Evolutionary conservation across 441 rosid species (phyloP).

Genomic region (Eutrema salsugineum): DNA sequence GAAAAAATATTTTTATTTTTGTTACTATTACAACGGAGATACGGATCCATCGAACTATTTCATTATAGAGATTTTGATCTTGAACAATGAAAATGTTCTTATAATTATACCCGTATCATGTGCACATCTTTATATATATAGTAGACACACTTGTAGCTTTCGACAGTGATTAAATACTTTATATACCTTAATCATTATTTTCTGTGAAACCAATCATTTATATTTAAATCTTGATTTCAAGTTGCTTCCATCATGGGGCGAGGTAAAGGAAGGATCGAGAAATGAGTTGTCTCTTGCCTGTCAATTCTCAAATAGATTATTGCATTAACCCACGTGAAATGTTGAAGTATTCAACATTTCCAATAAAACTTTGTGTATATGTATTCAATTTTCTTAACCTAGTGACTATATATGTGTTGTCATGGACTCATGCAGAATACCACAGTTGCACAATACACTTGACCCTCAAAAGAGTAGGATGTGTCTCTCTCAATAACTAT

Average conservation of each 20-base stretch:
- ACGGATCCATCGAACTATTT: conserved; percentile 5
- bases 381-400: background rate
- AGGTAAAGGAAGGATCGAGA: background rate
- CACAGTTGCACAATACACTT: conserved; percentile 1
- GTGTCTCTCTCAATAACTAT: background rate
- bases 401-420: background rate
- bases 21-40: conserved; percentile 12
- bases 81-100: background rate
- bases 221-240: background rate
- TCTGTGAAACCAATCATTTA: no score
- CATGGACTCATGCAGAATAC: background rate
- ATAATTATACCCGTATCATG: background rate
- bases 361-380: background rate
- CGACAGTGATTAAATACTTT: background rate
- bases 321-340: conserved; percentile 16
- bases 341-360: conserved; percentile 4
- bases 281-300: conserved; percentile 9
- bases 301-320: conserved; percentile 14
- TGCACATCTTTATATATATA: background rate
- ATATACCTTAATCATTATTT: no score
- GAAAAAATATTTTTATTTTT: background rate
- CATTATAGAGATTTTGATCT: background rate
- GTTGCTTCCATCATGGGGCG: conserved; percentile 21
- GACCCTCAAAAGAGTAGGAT: background rate
- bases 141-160: background rate